Conservation (phyloP, 352 stramenopile species). For the Pythium folliculosum region DNA sequence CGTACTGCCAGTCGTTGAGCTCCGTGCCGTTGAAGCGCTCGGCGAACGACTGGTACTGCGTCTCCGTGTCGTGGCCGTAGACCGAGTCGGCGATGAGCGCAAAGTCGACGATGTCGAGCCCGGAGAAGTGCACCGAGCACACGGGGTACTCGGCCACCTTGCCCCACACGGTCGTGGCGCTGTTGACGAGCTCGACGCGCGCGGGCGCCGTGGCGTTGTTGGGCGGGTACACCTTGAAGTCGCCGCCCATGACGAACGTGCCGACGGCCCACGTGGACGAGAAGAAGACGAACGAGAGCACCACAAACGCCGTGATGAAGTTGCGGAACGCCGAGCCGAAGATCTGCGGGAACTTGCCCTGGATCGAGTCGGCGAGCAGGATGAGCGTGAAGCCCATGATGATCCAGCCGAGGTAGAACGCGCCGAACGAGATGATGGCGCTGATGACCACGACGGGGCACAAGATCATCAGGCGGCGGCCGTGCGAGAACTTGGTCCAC, state of each 20-base stretch:
- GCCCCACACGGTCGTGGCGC: slow-evolving; percentile 53
- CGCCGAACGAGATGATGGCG: slow-evolving; percentile 81
- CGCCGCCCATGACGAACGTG: slow-evolving; percentile 82
- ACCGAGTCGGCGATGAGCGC: slow-evolving; percentile 81
- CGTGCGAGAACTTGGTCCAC: slow-evolving; percentile 81
- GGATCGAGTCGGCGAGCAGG: slow-evolving; percentile 75
- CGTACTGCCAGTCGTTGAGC: slow-evolving; percentile 75
- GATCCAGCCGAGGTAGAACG: slow-evolving; percentile 78
- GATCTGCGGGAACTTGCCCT: slow-evolving; percentile 83
- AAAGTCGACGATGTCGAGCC: slow-evolving; percentile 85
- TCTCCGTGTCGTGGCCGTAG: slow-evolving; percentile 77
- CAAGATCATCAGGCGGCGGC: slow-evolving; percentile 64
- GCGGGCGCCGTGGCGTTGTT: slow-evolving; percentile 19
- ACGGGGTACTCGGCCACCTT: slow-evolving; percentile 79
- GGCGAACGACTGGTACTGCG: slow-evolving; percentile 74
- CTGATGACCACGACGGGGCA: slow-evolving; percentile 68
- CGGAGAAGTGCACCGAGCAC: slow-evolving; percentile 59
- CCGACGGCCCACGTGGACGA: slow-evolving; percentile 85
- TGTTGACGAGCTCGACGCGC: slow-evolving; percentile 43
- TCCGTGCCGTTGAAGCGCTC: slow-evolving; percentile 83
- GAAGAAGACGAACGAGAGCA: slow-evolving; percentile 88
- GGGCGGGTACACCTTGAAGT: slow-evolving; percentile 82
- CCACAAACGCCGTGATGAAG: slow-evolving; percentile 85
- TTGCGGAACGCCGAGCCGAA: slow-evolving; percentile 86
- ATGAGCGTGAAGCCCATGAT: slow-evolving; percentile 87